Conservation (phyloP, 129 eudicot species). For the Solidago caesia region DNA sequence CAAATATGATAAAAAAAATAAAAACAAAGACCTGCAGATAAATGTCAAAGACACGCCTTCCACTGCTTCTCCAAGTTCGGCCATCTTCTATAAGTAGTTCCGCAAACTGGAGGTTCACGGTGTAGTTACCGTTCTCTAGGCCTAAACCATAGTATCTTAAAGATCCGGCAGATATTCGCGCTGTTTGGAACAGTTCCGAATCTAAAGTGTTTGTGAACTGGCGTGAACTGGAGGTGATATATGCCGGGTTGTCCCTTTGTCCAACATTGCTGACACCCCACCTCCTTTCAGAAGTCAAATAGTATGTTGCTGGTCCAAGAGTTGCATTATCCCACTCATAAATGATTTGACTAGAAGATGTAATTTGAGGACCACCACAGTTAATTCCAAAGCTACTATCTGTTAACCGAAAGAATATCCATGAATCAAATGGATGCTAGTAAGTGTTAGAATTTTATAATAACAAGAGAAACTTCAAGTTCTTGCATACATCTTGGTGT, state of each 20-base stretch:
- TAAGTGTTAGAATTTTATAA: not conserved
- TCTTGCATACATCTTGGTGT: slow-evolving; percentile 57
- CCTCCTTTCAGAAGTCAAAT: slow-evolving; percentile 40
- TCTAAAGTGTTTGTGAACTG: slow-evolving; percentile 59
- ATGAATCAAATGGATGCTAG: not conserved
- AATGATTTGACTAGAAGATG: slow-evolving; percentile 30
- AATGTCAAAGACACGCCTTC: slow-evolving; percentile 84
- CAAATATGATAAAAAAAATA: too few relatives aligned
- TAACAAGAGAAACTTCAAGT: not conserved
- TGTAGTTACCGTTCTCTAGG: slow-evolving; percentile 77
- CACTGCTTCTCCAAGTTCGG: slow-evolving; percentile 55
- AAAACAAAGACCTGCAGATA: slow-evolving; percentile 55
- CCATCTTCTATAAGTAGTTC: slow-evolving; percentile 47
- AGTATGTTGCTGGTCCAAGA: slow-evolving; percentile 65
- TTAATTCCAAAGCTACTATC: slow-evolving; percentile 73
- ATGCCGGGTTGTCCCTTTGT: slow-evolving; percentile 38
- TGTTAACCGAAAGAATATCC: slow-evolving; percentile 20
- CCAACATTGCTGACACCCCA: slow-evolving; percentile 95
- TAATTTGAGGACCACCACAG: slow-evolving; percentile 64
- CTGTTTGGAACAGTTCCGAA: slow-evolving; percentile 68
- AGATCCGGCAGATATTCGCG: slow-evolving; percentile 82
- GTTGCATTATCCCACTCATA: slow-evolving; percentile 51
- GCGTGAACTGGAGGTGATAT: slow-evolving; percentile 31
- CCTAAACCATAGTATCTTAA: slow-evolving; percentile 87
- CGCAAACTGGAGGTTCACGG: slow-evolving; percentile 66